Evolutionary conservation across 2,329 filamentous ascomycete species (phyloP).

Genomic region (Chalaropsis ovoidea): DNA sequence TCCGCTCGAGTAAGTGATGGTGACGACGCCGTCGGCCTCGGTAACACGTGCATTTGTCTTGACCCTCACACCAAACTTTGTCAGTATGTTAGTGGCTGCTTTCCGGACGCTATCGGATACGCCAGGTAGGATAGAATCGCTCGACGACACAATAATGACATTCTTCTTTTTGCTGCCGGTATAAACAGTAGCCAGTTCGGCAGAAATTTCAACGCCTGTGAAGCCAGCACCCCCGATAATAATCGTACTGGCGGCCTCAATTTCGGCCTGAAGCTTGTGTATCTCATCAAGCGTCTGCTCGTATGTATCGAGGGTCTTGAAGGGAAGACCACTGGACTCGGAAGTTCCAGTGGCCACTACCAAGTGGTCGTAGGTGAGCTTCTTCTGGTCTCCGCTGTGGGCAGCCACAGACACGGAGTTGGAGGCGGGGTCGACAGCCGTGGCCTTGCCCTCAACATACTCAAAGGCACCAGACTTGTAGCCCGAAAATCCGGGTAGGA

Average conservation of each 20-base stretch:
- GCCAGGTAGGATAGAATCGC: constrained; percentile 25
- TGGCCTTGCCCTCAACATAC: constrained; percentile 42
- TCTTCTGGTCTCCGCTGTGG: constrained; percentile 30
- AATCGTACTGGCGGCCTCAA: constrained; percentile 34
- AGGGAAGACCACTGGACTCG: constrained; percentile 34
- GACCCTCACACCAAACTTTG: constrained; percentile 38
- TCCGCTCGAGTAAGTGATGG: constrained; percentile 29
- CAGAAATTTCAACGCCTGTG: constrained; percentile 35
- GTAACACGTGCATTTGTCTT: constrained; percentile 36
- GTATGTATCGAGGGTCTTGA: constrained; percentile 39
- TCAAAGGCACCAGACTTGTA: constrained; percentile 43
- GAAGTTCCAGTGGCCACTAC: constrained; percentile 39
- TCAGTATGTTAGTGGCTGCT: constrained; percentile 34
- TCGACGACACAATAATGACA: constrained; percentile 28
- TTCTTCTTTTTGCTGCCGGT: constrained; percentile 29
- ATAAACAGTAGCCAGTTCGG: constrained; percentile 33
- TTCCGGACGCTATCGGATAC: constrained; percentile 33
- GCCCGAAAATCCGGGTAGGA: constrained; percentile 39
- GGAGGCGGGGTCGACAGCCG: constrained; percentile 35
- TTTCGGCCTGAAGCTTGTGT: constrained; percentile 32
- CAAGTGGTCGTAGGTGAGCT: constrained; percentile 41
- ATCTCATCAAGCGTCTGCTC: constrained; percentile 37
- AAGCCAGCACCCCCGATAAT: constrained; percentile 35
- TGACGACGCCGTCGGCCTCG: constrained; percentile 32
- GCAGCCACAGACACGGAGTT: constrained; percentile 38